Evolutionary conservation across 441 rosid genomes (phyloP).

Genomic region (Jatropha multifida): DNA sequence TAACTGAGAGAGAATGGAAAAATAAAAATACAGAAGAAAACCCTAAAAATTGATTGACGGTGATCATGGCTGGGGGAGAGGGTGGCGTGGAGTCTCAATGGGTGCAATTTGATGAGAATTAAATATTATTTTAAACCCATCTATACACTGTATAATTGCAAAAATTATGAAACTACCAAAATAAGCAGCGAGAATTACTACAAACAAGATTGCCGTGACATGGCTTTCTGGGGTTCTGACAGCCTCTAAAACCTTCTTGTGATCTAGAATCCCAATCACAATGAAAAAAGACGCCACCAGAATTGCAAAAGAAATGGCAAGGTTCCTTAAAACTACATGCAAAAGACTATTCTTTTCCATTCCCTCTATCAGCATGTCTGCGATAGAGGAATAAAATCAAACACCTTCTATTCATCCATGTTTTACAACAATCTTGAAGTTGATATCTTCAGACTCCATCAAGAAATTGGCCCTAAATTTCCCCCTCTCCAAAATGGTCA

Average conservation of each 20-base stretch:
- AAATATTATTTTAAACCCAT: conserved; percentile 7
- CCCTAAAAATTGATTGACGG: not conserved
- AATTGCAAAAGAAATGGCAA: not conserved
- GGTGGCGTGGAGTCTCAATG: not conserved
- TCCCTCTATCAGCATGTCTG: not conserved
- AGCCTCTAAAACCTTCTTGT: conserved; percentile 6
- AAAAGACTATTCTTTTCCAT: conserved; percentile 12
- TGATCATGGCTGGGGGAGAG: conserved; percentile 1
- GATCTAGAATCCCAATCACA: conserved; percentile 1
- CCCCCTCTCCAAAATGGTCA: not conserved
- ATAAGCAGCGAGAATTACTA: not conserved
- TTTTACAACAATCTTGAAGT: not conserved
- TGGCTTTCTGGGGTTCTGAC: conserved; percentile 3
- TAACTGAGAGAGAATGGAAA: not conserved
- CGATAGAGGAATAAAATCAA: not conserved
- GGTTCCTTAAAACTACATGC: not conserved
- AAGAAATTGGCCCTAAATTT: not conserved
- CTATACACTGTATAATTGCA: conserved; percentile 3
- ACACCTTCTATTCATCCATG: not conserved
- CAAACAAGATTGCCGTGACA: conserved; percentile 6
- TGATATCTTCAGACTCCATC: not conserved
- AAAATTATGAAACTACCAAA: not conserved
- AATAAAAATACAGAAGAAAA: not conserved
- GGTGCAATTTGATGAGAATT: conserved; percentile 12
- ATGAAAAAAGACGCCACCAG: conserved; percentile 4